These are phyloP conservation scores for Sparassis latifolia DNA, from an alignment of 1,284 basidiomycete genomes.

Conservation along the genomic window DNA sequence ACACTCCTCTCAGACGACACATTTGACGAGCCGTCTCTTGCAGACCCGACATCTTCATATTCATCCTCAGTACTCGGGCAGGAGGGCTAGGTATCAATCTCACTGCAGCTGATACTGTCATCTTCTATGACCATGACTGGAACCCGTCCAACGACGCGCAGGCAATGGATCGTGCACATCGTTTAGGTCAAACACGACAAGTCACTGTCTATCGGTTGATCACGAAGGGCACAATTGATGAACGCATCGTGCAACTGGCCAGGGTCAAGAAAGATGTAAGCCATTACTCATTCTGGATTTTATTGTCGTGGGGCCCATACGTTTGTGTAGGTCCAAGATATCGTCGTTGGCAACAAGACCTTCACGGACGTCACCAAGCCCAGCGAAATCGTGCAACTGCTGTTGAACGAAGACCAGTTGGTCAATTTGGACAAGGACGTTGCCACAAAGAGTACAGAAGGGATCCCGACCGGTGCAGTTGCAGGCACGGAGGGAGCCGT, in stretches of 20 bases:
- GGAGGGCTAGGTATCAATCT: slow-evolving; percentile 98
- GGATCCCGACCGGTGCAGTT: slow-evolving; percentile 25
- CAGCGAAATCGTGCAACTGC: slow-evolving; percentile 93
- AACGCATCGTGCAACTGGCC: slow-evolving; percentile 93
- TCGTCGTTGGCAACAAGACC: slow-evolving; percentile 96
- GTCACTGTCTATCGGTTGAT: slow-evolving; percentile 98
- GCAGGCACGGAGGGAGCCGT: slow-evolving; percentile 35
- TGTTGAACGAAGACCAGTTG: slow-evolving; percentile 92
- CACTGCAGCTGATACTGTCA: slow-evolving; percentile 95
- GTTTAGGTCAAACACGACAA: slow-evolving; percentile 96
- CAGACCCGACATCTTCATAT: slow-evolving; percentile 93
- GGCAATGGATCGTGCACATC: slow-evolving; percentile 99
- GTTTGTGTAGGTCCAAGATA: slow-evolving; percentile 82
- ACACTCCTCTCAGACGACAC: background rate
- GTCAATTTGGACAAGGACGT: slow-evolving; percentile 50
- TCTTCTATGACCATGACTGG: slow-evolving; percentile 99
- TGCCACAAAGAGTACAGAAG: slow-evolving; percentile 35
- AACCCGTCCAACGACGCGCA: slow-evolving; percentile 99
- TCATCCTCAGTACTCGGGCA: slow-evolving; percentile 93
- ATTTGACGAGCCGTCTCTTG: background rate
- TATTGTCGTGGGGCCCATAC: background rate
- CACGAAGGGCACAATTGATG: slow-evolving; percentile 96
- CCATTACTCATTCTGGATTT: slow-evolving; percentile 7
- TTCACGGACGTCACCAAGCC: slow-evolving; percentile 90
- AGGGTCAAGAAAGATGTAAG: slow-evolving; percentile 92